phyloP scores from a whole-genome alignment of 139 green algal species.

The Picochlorum sp. region DNA sequence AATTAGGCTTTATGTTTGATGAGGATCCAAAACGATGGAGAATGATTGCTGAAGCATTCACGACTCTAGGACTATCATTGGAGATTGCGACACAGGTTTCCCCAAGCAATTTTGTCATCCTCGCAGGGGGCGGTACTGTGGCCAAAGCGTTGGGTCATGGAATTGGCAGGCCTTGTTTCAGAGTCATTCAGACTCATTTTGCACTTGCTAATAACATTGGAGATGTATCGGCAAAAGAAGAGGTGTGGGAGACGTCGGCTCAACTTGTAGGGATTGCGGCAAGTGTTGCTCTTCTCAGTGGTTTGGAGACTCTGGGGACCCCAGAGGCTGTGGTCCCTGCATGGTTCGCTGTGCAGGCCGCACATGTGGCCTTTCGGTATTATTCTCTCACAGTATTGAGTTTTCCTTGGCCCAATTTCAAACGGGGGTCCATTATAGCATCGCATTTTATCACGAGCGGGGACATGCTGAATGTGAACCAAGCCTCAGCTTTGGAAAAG shows the following conservation, averaged over 20 bases:
- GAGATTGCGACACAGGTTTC: conserved; percentile 67
- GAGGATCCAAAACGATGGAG: conserved; percentile 61
- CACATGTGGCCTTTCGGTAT: conserved; percentile 59
- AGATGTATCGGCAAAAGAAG: conserved; percentile 81
- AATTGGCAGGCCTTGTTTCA: conserved; percentile 71
- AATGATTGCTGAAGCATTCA: conserved; percentile 54
- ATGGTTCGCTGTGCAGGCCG: conserved; percentile 47
- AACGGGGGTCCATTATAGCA: conserved; percentile 31
- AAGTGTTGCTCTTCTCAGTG: conserved; percentile 53
- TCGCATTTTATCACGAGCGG: background rate
- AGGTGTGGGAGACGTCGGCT: conserved; percentile 57
- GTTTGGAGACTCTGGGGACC: conserved; percentile 22
- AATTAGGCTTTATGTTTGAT: conserved; percentile 59
- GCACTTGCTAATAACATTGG: conserved; percentile 68
- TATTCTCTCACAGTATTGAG: conserved; percentile 36
- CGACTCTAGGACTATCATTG: conserved; percentile 52
- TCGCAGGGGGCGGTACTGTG: conserved; percentile 65
- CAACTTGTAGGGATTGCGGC: conserved; percentile 58
- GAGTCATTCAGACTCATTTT: conserved; percentile 80
- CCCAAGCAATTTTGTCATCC: conserved; percentile 62
- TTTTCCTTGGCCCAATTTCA: conserved; percentile 56
- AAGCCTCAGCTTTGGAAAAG: background rate
- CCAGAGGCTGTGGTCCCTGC: conserved; percentile 35
- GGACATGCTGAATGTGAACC: background rate
- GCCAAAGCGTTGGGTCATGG: conserved; percentile 62